phyloP scores from a whole-genome alignment of 148 eudicot species.

The Vaccinium vitisidaea region DNA sequence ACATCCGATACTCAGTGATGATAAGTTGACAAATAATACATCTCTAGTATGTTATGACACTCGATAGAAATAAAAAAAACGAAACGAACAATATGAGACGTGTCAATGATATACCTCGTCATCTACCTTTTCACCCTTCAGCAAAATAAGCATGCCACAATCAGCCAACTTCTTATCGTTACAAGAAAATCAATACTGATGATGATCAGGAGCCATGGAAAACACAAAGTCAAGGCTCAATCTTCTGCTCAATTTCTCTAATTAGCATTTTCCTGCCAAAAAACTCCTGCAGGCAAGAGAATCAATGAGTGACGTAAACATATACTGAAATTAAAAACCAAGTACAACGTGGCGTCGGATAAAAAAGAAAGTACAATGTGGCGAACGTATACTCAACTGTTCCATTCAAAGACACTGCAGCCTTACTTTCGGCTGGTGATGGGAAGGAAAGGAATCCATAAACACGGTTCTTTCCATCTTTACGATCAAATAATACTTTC shows the following conservation, averaged over 20 bases:
- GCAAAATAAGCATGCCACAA: not conserved
- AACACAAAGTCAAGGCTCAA: conserved; percentile 9
- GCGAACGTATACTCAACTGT: conserved; percentile 19
- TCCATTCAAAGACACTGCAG: conserved; percentile 24
- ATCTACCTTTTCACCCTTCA: not conserved
- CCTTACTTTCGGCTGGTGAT: conserved; percentile 20
- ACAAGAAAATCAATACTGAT: not conserved
- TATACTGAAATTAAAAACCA: not conserved
- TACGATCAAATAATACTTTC: conserved; percentile 19
- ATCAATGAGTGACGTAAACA: not conserved
- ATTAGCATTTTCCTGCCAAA: conserved; percentile 20
- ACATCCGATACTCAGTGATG: not conserved
- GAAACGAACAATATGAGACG: not conserved
- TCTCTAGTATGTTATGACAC: not conserved
- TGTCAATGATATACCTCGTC: not conserved
- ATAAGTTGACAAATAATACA: not conserved
- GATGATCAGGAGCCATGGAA: not conserved
- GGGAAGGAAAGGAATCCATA: conserved; percentile 30
- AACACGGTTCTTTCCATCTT: conserved; percentile 23
- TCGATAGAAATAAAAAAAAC: not conserved
- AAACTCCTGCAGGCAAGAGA: conserved; percentile 18
- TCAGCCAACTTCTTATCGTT: not conserved
- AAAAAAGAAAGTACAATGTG: not conserved
- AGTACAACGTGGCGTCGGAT: not conserved
- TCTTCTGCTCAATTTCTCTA: conserved; percentile 18